Base-by-base conservation (phyloP, 495 filamentous ascomycete species). In the Hypoxylon perforatum region DNA sequence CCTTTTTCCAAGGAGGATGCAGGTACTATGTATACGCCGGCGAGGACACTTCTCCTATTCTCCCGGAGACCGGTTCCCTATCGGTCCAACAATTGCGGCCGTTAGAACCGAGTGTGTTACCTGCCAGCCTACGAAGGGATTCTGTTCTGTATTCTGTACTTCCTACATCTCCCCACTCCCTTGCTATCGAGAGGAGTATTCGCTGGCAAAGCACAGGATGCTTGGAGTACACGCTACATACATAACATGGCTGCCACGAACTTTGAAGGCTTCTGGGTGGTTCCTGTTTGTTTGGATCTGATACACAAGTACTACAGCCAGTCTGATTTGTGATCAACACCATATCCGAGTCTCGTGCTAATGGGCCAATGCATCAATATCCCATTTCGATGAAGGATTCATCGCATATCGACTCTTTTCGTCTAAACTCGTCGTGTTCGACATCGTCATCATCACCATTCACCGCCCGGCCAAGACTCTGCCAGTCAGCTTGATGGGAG, bases 361-460 rank as follows among this genome's bases (percentile, higher is more conserved):
- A 28, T 3, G 25, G 7, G 7, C 18, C 35, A 54, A 62, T 57
- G 46, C 25, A 57, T 46, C 15, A 44, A 10, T 14, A 17, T 42
- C 18, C 33, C 18, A 12, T 44, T 51, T 39, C 22, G 5, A 48
- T 54, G 30, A 66, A 55, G 55, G 48, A 46, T 48, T 65, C 28
- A 48, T 59, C 28, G 50, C 21, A 2, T 60, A 42, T 55, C 30
- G 28, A 50, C 39, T 54, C 12, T 18, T 44, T 41, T 57, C 50
- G 49, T 51, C 35, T 50, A n/a, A 11, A 17, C 46, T 64, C 28
- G 61, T 57, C 61, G 66, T 57, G 44, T 69, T 56, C 23, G 56
- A 51, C n/a, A 69, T 69, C 66, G 66, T 64, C 66, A 69, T 69
- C 66, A 57, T 44, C 66, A 69, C 64, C 66, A 57, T 44, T 61